Conservation (phyloP, 2,329 filamentous ascomycete species). For the Botryosphaeria dothidea region DNA sequence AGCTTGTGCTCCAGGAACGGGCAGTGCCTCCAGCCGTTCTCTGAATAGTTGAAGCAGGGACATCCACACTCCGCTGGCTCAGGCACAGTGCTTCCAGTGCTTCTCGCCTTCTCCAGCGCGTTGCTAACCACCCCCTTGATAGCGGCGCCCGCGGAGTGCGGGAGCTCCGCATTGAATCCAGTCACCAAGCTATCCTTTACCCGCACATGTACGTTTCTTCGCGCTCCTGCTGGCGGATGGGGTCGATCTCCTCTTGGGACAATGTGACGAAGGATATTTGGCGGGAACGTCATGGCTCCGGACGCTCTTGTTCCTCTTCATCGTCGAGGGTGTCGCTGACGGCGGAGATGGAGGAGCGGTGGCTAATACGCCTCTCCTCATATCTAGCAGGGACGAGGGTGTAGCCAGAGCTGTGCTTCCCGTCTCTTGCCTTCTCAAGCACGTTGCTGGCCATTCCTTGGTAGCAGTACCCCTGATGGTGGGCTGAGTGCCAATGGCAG, state of each 20-base stretch:
- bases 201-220: neutral
- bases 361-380: too few relatives aligned
- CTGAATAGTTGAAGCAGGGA: slow-evolving; percentile 2
- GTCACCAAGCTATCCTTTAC: neutral
- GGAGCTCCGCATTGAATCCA: neutral
- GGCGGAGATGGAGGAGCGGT: too few relatives aligned
- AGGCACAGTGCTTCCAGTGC: neutral
- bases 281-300: neutral
- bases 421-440: too few relatives aligned
- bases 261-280: neutral
- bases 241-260: neutral
- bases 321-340: too few relatives aligned
- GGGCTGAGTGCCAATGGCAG: too few relatives aligned
- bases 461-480: too few relatives aligned
- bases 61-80: neutral
- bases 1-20: neutral
- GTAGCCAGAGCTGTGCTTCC: too few relatives aligned
- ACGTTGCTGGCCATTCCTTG: too few relatives aligned
- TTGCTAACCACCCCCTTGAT: slow-evolving; percentile 31
- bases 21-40: slow-evolving; percentile 2
- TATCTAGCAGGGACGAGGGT: too few relatives aligned
- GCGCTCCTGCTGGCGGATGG: slow-evolving; percentile 1
- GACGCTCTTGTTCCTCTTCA: neutral
- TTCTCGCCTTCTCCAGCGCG: slow-evolving; percentile 32
- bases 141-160: neutral